These are phyloP conservation scores for Protea cynaroides DNA, from an alignment of 164 flowering plant genomes.

Conservation along the genomic window DNA sequence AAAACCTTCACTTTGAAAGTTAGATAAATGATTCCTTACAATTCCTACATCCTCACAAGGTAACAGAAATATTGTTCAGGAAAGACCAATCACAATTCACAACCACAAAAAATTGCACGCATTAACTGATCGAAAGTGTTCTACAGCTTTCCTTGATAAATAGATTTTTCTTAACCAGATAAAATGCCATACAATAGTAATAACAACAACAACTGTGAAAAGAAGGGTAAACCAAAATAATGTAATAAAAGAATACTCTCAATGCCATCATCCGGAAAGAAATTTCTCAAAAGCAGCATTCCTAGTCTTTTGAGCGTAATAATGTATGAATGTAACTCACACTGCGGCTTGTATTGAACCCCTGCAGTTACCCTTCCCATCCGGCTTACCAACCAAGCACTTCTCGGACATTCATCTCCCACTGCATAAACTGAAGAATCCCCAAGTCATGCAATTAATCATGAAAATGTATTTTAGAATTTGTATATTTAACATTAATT, in stretches of 20 bases:
- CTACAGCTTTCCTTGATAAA: too few relatives aligned
- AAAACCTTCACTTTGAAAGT: too few relatives aligned
- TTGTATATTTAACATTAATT: not conserved
- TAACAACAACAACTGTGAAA: too few relatives aligned
- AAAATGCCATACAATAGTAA: too few relatives aligned
- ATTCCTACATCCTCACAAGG: too few relatives aligned
- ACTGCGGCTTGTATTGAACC: slow-evolving; percentile 69
- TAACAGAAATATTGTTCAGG: too few relatives aligned
- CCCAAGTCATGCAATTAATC: not conserved
- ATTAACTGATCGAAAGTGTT: too few relatives aligned
- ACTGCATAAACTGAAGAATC: slow-evolving; percentile 22
- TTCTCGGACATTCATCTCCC: slow-evolving; percentile 55
- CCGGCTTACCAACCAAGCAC: slow-evolving; percentile 85
- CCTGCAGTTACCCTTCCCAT: slow-evolving; percentile 86
- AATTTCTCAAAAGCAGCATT: not conserved
- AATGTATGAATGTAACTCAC: slow-evolving; percentile 35
- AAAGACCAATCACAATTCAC: too few relatives aligned
- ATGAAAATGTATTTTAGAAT: not conserved
- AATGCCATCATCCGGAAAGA: not conserved
- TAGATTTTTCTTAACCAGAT: too few relatives aligned
- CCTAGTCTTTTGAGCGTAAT: not conserved
- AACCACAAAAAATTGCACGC: too few relatives aligned
- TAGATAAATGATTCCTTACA: too few relatives aligned
- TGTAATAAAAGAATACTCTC: not conserved
- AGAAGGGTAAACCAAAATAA: not conserved